Base-by-base conservation (phyloP, 1,139 yeast species). In the Sugiyamaella pinicola region DNA sequence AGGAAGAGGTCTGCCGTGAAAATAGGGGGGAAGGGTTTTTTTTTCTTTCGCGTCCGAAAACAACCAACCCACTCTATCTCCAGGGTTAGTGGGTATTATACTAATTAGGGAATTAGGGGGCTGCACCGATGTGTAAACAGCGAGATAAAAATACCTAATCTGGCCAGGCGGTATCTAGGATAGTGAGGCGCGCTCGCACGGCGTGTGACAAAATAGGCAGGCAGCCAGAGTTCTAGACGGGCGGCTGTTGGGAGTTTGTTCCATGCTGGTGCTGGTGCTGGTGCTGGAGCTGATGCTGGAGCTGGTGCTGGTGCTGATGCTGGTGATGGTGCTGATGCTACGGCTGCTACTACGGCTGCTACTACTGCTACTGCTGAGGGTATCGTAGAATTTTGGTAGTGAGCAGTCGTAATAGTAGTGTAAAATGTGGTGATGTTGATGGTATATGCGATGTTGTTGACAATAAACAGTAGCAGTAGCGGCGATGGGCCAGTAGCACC, bases 21-120 rank as follows among this genome's bases (percentile, higher is more conserved):
- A 31, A n/a, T 31, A 31, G 17, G 17, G 35, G 35, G 35, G 35
- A 31, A n/a, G 35, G 35, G 35, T 31, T 31, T 31, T 31, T 31
- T 31, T 31, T 29, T 29, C n/a, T 31, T 31, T 31, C 35, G 35
- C 35, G 35, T 7, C 9, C 31, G 9, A 24, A 24, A 6, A 24
- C 9, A 24, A 24, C 28, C 28, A 24, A 24, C 28, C 28, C n/a
- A n/a, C n/a, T n/a, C n/a, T n/a, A n/a, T n/a, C n/a, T 24, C 28
- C 28, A 12, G 35, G 35, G 35, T 31, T 31, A 13, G 17, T 12
- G 35, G 35, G 12, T 31, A 17, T 7, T 31, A 4, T 3, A 13
- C 35, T 13, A 13, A 31, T 13, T 13, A 13, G 35, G 35, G 7
- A n/a, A 31, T 31, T 24, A 31, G 17, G 35, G 3, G 35, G 35